Evolutionary conservation across 164 flowering plant species (phyloP).

Genomic region (Macadamia tetraphylla): DNA sequence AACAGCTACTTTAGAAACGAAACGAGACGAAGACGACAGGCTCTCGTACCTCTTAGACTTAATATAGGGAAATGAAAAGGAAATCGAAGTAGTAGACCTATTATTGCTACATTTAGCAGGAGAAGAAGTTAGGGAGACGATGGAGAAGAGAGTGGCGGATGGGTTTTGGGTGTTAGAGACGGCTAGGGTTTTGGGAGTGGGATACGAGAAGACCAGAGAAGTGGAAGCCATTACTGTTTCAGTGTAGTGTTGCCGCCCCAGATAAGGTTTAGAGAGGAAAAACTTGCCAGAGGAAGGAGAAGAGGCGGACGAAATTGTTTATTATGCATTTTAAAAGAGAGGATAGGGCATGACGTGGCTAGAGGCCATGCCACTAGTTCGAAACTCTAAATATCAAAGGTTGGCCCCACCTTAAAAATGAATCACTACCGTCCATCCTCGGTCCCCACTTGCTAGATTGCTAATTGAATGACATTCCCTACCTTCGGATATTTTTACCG

Average conservation of each 20-base stretch:
- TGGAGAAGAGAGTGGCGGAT: slow-evolving; percentile 10
- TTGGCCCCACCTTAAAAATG: no score
- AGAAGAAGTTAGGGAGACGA: neutral
- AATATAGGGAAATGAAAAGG: slow-evolving; percentile 16
- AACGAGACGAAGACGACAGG: slow-evolving; percentile 23
- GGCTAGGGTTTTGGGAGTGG: slow-evolving; percentile 39
- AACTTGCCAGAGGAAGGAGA: slow-evolving; percentile 5
- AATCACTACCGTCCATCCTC: no score
- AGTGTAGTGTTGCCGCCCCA: neutral
- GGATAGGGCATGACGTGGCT: no score
- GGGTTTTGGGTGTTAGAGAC: slow-evolving; percentile 14
- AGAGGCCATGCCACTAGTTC: no score
- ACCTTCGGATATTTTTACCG: no score
- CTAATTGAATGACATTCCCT: no score
- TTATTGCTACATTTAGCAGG: slow-evolving; percentile 4
- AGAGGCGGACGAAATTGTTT: neutral
- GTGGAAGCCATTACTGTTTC: slow-evolving; percentile 22
- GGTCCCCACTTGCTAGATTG: no score
- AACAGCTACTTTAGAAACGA: slow-evolving; percentile 40
- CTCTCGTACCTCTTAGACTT: neutral
- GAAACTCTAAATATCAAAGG: no score
- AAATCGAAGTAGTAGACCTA: slow-evolving; percentile 23
- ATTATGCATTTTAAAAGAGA: no score
- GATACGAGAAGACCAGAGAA: slow-evolving; percentile 38
- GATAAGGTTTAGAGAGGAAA: neutral